Conservation (phyloP, 1,139 yeast genomes). For the Hansenula sp. region DNA sequence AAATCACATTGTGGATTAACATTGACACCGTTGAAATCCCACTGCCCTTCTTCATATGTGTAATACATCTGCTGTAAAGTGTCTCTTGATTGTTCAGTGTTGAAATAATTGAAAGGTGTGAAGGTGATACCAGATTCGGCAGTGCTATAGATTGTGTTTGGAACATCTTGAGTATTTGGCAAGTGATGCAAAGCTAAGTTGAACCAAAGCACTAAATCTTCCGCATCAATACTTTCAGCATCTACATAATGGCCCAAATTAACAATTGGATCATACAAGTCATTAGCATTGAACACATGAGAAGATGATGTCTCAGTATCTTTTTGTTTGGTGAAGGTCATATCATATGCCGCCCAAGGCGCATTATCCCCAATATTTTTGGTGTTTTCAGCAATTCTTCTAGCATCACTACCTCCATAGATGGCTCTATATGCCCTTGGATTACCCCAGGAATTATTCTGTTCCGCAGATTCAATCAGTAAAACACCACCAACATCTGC, state of each 20-base stretch:
- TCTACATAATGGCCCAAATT: slow-evolving; percentile 18
- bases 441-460: slow-evolving; percentile 20
- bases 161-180: slow-evolving; percentile 25
- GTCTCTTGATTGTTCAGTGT: slow-evolving; percentile 20
- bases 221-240: slow-evolving; percentile 21
- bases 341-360: slow-evolving; percentile 21
- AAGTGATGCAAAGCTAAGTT: slow-evolving; percentile 24
- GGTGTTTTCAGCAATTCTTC: slow-evolving; percentile 10
- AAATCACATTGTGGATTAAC: slow-evolving; percentile 12
- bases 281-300: slow-evolving; percentile 18
- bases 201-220: slow-evolving; percentile 24
- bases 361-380: slow-evolving; percentile 16
- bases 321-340: slow-evolving; percentile 20
- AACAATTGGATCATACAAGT: slow-evolving; percentile 19
- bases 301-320: slow-evolving; percentile 23
- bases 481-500: slow-evolving; percentile 21
- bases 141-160: slow-evolving; percentile 22
- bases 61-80: slow-evolving; percentile 19
- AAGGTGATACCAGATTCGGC: slow-evolving; percentile 20
- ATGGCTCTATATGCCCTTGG: slow-evolving; percentile 23
- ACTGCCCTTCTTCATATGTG: slow-evolving; percentile 11
- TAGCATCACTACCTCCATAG: slow-evolving; percentile 18
- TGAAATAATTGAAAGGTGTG: slow-evolving; percentile 25
- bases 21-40: slow-evolving; percentile 22
- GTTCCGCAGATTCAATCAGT: slow-evolving; percentile 20